Evolutionary conservation across 2,329 filamentous ascomycete genomes (phyloP), one percentile per base, ranked within the genome.

Genomic region (Hymenoscyphus albidus): DNA sequence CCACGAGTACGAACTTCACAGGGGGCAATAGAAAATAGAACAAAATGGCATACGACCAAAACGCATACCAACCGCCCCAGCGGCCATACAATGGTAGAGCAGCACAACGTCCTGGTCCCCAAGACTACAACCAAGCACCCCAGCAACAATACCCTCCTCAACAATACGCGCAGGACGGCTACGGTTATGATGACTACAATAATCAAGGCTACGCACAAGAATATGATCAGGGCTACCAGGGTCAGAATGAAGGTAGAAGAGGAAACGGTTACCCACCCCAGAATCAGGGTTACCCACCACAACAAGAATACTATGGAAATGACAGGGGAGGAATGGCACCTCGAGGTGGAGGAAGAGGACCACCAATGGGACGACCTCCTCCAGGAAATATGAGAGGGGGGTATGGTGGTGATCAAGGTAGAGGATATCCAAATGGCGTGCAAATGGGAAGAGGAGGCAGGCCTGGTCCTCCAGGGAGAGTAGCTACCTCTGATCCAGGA

Each of bases 121-220:
- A 73, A 61, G 67, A 64, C 31, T 73, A 74, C 61, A 56, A 61
- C 55, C 70, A 72, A 60, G 68, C 70, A 27, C 69, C 68, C 27
- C 68, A 66, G 40, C 70, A 73, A 74, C 87, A 89, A 72, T 95
- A 82, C 61, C 82, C 79, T 59, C 82, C 83, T 70, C 91, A 91
- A 67, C 70, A 72, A 51, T 73, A 74, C 59, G 27, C 65, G 10
- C 73, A 74, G 31, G 73, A 72, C 35, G 70, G 67, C 1, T 74
- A 74, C 64, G 71, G 70, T 2, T 71, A 74, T 59, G 70, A 75
- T 44, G 67, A 72, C 51, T 69, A 70, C 61, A 67, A 71, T 40
- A 67, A 69, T 62, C 60, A 62, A 32, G 69, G 64, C 7, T 70
- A 73, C 63, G 67, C 61, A 35, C 69, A 72, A 58, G 67, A 72